Conservation (phyloP, 2,329 filamentous ascomycete species). For the Aureobasidium sp. region DNA sequence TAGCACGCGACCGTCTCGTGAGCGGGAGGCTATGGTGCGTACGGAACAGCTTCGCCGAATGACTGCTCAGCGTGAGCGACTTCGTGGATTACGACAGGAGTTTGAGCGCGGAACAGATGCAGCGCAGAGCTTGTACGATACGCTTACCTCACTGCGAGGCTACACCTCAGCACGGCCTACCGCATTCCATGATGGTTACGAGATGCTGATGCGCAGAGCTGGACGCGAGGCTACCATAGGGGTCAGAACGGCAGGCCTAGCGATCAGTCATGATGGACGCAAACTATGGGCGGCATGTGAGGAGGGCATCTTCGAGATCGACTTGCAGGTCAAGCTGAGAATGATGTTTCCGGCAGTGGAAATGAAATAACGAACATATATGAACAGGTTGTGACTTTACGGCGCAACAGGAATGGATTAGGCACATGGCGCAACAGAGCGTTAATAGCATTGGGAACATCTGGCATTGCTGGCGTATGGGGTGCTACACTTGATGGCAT, state of each 20-base stretch:
- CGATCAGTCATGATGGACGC: conserved; percentile 39
- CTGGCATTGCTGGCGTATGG: neutral
- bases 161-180: neutral
- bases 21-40: conserved; percentile 1
- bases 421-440: neutral
- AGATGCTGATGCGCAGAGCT: conserved; percentile 2
- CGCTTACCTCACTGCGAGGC: conserved; percentile 4
- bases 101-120: conserved; percentile 5
- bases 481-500: neutral
- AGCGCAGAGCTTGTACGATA: conserved; percentile 6
- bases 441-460: neutral
- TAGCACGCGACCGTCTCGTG: conserved; percentile 2
- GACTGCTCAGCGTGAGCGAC: conserved; percentile 4
- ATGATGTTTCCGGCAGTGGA: conserved; percentile 39
- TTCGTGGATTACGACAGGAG: conserved; percentile 2
- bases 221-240: conserved; percentile 20
- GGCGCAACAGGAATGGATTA: neutral
- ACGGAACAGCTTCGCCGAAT: conserved; percentile 7
- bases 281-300: conserved; percentile 44
- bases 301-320: conserved; percentile 68
- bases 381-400: neutral
- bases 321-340: conserved; percentile 53
- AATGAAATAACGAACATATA: conserved; percentile 21
- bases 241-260: conserved; percentile 38
- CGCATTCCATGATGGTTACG: conserved; percentile 5